These are phyloP conservation scores for Salix brachista DNA, from an alignment of 345 rosid species.

Conservation along the genomic window DNA sequence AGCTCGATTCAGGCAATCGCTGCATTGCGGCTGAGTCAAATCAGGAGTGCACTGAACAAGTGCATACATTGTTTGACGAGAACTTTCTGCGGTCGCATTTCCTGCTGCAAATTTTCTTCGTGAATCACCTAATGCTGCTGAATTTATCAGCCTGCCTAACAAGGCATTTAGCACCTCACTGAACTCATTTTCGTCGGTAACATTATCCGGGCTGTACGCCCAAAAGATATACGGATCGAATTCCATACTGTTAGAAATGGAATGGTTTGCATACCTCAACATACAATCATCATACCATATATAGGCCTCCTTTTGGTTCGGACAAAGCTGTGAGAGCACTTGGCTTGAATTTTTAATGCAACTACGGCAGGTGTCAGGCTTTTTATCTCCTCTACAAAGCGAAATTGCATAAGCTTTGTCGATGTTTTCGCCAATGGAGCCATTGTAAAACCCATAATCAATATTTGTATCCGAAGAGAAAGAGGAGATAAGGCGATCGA, in stretches of 20 bases:
- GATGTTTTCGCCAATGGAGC: not conserved
- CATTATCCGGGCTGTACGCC: not conserved
- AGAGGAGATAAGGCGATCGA: not conserved
- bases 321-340: constrained; percentile 16
- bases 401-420: constrained; percentile 29
- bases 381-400: constrained; percentile 44
- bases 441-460: not conserved
- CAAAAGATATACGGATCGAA: not conserved
- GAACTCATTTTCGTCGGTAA: constrained; percentile 10
- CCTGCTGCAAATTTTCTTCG: constrained; percentile 20
- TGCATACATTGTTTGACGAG: constrained; percentile 18
- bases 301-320: constrained; percentile 25
- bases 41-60: constrained; percentile 42
- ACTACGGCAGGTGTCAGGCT: constrained; percentile 22
- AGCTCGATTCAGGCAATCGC: constrained; percentile 10
- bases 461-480: not conserved
- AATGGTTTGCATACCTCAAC: constrained; percentile 18
- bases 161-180: constrained; percentile 4
- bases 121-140: constrained; percentile 21
- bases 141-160: constrained; percentile 4
- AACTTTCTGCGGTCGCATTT: not conserved
- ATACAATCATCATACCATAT: constrained; percentile 32
- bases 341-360: constrained; percentile 30
- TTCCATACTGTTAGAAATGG: not conserved
- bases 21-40: constrained; percentile 20